These are phyloP conservation scores for Colletotrichum ledebouriae DNA, from an alignment of 2,329 filamentous ascomycete species.

Conservation along the genomic window DNA sequence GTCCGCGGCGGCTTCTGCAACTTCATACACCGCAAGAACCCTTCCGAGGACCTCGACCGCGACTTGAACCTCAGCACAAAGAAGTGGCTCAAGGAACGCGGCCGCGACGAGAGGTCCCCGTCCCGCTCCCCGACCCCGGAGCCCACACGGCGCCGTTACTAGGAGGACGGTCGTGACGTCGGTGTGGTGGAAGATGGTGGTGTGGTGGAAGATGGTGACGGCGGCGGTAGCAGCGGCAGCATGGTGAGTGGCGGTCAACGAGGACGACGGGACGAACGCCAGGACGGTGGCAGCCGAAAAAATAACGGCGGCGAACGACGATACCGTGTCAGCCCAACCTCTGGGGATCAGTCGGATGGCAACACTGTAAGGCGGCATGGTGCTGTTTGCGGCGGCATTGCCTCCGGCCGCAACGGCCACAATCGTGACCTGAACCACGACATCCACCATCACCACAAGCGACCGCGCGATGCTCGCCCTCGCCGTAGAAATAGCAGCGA, in stretches of 20 bases:
- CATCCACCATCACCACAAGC: background rate
- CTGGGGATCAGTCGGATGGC: background rate
- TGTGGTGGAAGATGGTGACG: background rate
- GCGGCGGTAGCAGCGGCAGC: background rate
- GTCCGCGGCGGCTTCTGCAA: conserved; percentile 98
- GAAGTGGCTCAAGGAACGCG: conserved; percentile 93
- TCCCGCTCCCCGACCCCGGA: conserved; percentile 89
- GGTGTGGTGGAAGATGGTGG: background rate
- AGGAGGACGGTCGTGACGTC: conserved; percentile 44
- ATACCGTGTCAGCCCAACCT: background rate
- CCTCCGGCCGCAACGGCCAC: background rate
- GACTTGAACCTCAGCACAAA: conserved; percentile 91
- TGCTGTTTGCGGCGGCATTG: background rate
- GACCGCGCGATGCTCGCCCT: background rate
- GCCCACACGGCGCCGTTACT: conserved; percentile 80
- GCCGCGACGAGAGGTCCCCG: conserved; percentile 85
- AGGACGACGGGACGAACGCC: background rate
- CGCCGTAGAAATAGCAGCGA: background rate
- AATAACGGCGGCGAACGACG: background rate
- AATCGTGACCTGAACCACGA: background rate
- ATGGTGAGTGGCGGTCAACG: background rate
- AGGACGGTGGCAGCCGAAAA: background rate
- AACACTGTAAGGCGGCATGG: background rate
- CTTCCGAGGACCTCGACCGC: conserved; percentile 86
- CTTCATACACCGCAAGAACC: conserved; percentile 99